phyloP scores from a whole-genome alignment of 2,329 filamentous ascomycete genomes.

The Colletotrichum kahawae region DNA sequence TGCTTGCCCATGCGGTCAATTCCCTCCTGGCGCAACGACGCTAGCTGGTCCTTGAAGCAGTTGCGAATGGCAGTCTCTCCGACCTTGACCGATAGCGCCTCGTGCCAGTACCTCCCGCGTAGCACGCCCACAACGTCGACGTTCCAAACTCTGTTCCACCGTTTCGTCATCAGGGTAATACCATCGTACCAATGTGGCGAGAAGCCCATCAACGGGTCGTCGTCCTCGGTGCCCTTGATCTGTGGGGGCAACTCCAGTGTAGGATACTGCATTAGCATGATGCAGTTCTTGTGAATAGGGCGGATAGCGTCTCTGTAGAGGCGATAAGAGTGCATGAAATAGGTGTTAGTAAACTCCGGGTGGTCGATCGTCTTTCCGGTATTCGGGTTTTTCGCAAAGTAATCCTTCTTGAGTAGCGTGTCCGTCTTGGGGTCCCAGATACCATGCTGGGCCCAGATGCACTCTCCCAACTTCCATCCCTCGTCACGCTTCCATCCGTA shows the following conservation, averaged over 20 bases:
- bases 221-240: conserved; percentile 86
- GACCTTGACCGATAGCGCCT: conserved; percentile 89
- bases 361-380: conserved; percentile 80
- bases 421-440: conserved; percentile 89
- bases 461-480: conserved; percentile 91
- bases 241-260: conserved; percentile 89
- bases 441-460: conserved; percentile 95
- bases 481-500: conserved; percentile 92
- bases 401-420: conserved; percentile 79
- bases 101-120: conserved; percentile 85
- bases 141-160: conserved; percentile 98
- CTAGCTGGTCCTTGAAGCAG: conserved; percentile 87
- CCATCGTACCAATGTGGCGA: conserved; percentile 97
- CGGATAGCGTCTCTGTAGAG: conserved; percentile 78
- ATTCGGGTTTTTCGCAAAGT: conserved; percentile 80
- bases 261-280: conserved; percentile 90
- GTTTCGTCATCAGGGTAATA: conserved; percentile 95
- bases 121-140: conserved; percentile 93
- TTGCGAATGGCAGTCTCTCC: conserved; percentile 95
- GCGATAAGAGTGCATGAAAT: conserved; percentile 87
- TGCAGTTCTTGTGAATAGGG: conserved; percentile 75
- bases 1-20: conserved; percentile 87
- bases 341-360: conserved; percentile 86
- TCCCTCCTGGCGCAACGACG: conserved; percentile 83
- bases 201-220: conserved; percentile 90